phyloP scores from a whole-genome alignment of 2,329 filamentous ascomycete genomes.

The Cercospora nicotianae region DNA sequence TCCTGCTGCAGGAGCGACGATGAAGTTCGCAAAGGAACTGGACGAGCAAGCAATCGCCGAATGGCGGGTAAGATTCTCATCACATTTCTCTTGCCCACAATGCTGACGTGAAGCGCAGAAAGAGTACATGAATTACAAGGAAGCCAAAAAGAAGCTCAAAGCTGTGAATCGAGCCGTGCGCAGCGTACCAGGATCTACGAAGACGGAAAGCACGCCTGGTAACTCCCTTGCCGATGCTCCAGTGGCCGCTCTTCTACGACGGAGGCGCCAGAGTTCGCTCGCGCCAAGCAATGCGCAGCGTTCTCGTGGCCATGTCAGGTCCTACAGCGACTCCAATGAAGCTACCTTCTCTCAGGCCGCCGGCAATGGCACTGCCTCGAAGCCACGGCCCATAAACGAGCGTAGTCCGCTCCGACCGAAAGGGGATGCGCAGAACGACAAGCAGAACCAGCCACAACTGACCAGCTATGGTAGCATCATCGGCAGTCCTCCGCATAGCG shows the following conservation, averaged over 20 bases:
- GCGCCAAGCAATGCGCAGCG: not conserved
- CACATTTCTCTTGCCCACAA: not conserved
- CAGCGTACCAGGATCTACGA: constrained; percentile 12
- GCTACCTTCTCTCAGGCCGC: not conserved
- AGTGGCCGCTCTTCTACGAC: constrained; percentile 15
- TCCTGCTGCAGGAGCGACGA: not conserved
- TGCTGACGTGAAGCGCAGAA: constrained; percentile 33
- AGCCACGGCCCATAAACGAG: constrained; percentile 29
- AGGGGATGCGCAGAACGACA: constrained; percentile 13
- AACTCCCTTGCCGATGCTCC: constrained; percentile 20
- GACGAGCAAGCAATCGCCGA: constrained; percentile 88
- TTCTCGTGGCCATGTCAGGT: constrained; percentile 12
- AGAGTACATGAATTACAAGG: constrained; percentile 93
- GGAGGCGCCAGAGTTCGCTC: constrained; percentile 10
- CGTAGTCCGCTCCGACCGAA: constrained; percentile 32
- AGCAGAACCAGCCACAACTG: constrained; percentile 32
- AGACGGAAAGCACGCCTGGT: constrained; percentile 11
- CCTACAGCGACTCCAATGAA: constrained; percentile 16
- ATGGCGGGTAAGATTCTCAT: constrained; percentile 62
- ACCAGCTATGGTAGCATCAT: constrained; percentile 66
- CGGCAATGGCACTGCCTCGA: not conserved
- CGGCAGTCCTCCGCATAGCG: constrained; percentile 50
- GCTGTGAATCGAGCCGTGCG: constrained; percentile 14
- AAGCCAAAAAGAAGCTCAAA: constrained; percentile 13
- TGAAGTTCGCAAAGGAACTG: constrained; percentile 56